A percentile compares a stretch with the other conserved stretches of the same genome.
Evolutionary conservation across 1,139 yeast species (phyloP).

Genomic region (Yamadazyma atmosphaerica): DNA sequence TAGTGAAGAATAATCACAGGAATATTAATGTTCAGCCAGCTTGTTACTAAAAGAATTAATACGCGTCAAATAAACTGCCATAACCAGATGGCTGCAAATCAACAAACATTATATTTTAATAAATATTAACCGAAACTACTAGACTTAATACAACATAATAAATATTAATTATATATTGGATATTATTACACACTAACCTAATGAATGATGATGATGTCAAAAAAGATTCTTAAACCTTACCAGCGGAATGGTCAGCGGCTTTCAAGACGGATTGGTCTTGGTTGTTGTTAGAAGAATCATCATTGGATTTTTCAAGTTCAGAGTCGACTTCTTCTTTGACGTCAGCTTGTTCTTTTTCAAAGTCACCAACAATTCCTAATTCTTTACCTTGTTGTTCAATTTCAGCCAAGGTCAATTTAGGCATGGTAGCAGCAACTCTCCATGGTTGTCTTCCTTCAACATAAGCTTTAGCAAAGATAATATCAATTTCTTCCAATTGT

Average conservation of each 20-base stretch:
- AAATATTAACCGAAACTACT: too few species aligned
- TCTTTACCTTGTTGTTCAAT: constrained; percentile 49
- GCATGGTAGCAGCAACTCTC: constrained; percentile 51
- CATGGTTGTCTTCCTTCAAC: constrained; percentile 46
- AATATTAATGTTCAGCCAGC: too few species aligned
- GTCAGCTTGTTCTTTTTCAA: constrained; percentile 37
- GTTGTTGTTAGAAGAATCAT: constrained; percentile 11
- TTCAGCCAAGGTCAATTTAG: constrained; percentile 41
- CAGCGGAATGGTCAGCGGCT: constrained; percentile 8
- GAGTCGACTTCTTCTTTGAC: constrained; percentile 30
- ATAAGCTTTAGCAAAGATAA: constrained; percentile 46
- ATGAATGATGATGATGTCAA: background rate
- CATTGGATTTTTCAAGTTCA: constrained; percentile 12
- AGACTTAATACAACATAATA: too few species aligned
- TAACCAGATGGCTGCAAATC: too few species aligned
- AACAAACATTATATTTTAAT: too few species aligned
- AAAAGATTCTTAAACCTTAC: constrained; percentile 10
- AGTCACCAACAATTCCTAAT: constrained; percentile 46
- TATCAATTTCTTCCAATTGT: constrained; percentile 45
- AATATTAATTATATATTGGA: constrained; percentile 3
- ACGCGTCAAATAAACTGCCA: too few species aligned
- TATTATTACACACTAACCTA: constrained; percentile 2
- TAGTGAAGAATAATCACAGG: too few species aligned
- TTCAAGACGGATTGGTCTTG: constrained; percentile 11
- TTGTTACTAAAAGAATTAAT: too few species aligned